Evolutionary conservation across 495 filamentous ascomycete genomes (phyloP).

Genomic region (Viridothelium virens): DNA sequence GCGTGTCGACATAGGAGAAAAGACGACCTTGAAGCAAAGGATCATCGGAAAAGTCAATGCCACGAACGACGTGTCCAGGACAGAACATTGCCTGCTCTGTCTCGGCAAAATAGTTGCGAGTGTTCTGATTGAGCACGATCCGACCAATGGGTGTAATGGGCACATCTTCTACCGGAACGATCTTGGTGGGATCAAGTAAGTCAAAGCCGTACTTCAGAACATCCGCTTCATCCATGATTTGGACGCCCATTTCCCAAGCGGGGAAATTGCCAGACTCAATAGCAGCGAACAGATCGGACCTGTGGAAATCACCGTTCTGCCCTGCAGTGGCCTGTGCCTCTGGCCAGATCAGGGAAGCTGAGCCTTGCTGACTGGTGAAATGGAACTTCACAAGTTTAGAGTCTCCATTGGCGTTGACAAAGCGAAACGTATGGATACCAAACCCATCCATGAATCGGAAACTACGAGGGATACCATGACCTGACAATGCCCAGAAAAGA

Average conservation of each 20-base stretch:
- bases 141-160: conserved; percentile 59
- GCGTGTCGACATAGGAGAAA: conserved; percentile 70
- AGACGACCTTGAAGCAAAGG: conserved; percentile 66
- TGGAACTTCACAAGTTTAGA: conserved; percentile 67
- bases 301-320: conserved; percentile 64
- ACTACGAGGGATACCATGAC: conserved; percentile 53
- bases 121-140: conserved; percentile 63
- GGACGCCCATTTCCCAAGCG: conserved; percentile 69
- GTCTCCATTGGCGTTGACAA: conserved; percentile 57
- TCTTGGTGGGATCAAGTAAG: conserved; percentile 67
- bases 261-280: conserved; percentile 59
- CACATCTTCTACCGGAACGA: conserved; percentile 63
- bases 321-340: conserved; percentile 60
- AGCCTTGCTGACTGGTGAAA: conserved; percentile 61
- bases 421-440: conserved; percentile 63
- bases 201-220: conserved; percentile 58
- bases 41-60: conserved; percentile 66
- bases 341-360: conserved; percentile 63
- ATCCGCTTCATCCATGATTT: conserved; percentile 61
- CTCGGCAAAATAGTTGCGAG: conserved; percentile 70
- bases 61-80: conserved; percentile 47
- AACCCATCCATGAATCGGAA: conserved; percentile 66
- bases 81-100: conserved; percentile 53
- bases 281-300: conserved; percentile 62
- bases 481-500: conserved; percentile 58